Evolutionary conservation across 768 basidiomycete genomes (phyloP), one percentile per base, ranked within the genome.

Genomic region (Lenzites betulinus): DNA sequence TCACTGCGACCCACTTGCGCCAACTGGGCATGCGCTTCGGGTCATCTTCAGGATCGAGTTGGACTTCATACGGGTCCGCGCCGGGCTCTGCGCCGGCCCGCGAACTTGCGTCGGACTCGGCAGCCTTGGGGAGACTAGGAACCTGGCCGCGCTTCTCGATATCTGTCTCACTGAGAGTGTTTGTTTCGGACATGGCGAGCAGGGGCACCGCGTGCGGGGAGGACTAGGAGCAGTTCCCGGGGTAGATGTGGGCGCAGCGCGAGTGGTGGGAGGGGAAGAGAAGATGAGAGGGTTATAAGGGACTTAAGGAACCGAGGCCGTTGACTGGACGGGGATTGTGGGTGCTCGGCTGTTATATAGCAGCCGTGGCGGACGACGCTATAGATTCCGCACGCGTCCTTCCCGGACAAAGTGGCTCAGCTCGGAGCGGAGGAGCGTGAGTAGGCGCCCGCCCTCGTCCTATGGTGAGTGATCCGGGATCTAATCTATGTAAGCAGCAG

Each of bases 1-100:
- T 41, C 23, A 70, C 63, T 7, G 66, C 62, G 1, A 69, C 18
- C 70, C 71, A 73, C 44, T 71, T 72, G 54, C 61, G 58, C 58
- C 53, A 54, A 5, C 35, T 7, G 8, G 63, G 41, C 28, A 71
- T 35, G 15, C 52, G 44, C 48, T 70, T 69, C 2, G 71, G 71
- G 59, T 72, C 67, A 33, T 72, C 71, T 26, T 64, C 64, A 1
- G 66, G 65, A 22, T 62, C 67, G 23, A 73, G 67, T 30, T 38
- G 20, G 44, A 66, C 66, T 20, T 48, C 26, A 48, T 63, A 67
- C 36, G 54, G 30, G 41, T 66, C 65, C 20, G 49, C 44, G 3
- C 46, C 42, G 26, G 54, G 38, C 20, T 35, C 26, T 6, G 11
- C 50, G 36, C 22, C 44, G n/a, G 26, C 11, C 6, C 30, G 30